Evolutionary conservation across 2,329 filamentous ascomycete species (phyloP).

Genomic region (Huntiella bhutanensis): DNA sequence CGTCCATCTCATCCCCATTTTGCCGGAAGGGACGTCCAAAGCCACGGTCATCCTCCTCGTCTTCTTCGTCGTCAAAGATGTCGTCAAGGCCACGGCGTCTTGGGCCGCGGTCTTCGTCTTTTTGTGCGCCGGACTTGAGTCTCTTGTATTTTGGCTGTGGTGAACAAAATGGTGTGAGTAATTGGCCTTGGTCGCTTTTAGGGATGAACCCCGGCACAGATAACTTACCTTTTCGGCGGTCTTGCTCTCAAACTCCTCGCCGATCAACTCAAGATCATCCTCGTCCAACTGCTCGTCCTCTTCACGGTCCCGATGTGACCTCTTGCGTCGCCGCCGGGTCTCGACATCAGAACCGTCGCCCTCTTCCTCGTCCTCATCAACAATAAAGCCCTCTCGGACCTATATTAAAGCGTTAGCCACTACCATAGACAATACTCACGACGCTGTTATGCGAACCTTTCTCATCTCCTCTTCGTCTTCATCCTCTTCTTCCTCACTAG

Average conservation of each 20-base stretch:
- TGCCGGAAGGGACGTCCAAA: conserved; percentile 34
- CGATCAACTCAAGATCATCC: conserved; percentile 89
- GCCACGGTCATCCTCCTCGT: conserved; percentile 35
- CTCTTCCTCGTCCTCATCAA: conserved; percentile 74
- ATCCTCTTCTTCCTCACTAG: conserved; percentile 80
- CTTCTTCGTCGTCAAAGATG: conserved; percentile 90
- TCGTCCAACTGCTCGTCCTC: conserved; percentile 83
- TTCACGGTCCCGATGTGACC: conserved; percentile 55
- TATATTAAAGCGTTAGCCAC: conserved; percentile 19
- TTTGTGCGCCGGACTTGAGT: conserved; percentile 75
- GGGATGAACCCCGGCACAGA: too few species aligned
- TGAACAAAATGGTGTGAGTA: not conserved
- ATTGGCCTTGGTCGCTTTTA: not conserved
- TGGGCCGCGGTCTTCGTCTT: conserved; percentile 45
- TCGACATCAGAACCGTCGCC: conserved; percentile 44
- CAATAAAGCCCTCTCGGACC: conserved; percentile 90
- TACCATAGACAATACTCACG: conserved; percentile 1
- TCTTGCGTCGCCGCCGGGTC: conserved; percentile 50
- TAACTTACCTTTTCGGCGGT: conserved; percentile 49
- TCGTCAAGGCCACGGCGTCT: conserved; percentile 62
- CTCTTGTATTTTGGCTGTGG: conserved; percentile 79
- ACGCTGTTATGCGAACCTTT: conserved; percentile 30
- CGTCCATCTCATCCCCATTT: conserved; percentile 64
- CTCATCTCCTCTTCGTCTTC: conserved; percentile 79
- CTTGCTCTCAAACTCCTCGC: conserved; percentile 50